Evolutionary conservation across 2,329 filamentous ascomycete genomes (phyloP), one percentile per base, ranked within the genome.

Genomic region (Botrytis hyacinthi): DNA sequence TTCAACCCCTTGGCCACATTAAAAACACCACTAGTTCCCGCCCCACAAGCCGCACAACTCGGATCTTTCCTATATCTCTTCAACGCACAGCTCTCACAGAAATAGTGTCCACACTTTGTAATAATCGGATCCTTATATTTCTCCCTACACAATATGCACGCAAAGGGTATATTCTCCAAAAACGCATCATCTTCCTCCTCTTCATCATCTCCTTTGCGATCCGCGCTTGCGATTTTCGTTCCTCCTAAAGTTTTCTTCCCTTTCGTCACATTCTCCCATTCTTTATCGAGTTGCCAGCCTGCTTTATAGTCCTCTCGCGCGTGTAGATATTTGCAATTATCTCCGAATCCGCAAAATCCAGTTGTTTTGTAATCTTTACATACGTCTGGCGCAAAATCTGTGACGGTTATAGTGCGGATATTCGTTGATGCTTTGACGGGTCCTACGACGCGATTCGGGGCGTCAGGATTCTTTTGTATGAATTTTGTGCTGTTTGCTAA

Each of bases 291-390:
- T 81, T 98, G 94, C 96, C 96, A 99, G 4, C 96, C 96, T 81
- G 95, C 92, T 78, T 95, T 94, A 80, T 93, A 92, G 82, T 94
- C 92, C 79, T 93, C 91, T 73, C 93, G 86, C 8, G 89, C 89
- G 79, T 96, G 93, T 0, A 94, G 80, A 80, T 91, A 96, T 80
- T 94, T 97, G 85, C 95, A 97, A 75, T 87, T 90, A 81, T 81
- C 80, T 40, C 77, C 78, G 60, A 79, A 80, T 4, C 78, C 79
- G 59, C 78, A 80, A 65, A 79, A 91, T 0, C 92, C 92, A 0
- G 91, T 96, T 79, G 93, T 88, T 78, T 95, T 95, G 83, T 93
- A 96, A 81, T 98, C 96, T 82, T 98, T 98, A 83, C 96, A 99
- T 0, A 97, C 93, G 77, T 98, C 95, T 0, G 95, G 94, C 0